Evolutionary conservation across 495 filamentous ascomycete species (phyloP).

Genomic region (Baudoinia panamericana): DNA sequence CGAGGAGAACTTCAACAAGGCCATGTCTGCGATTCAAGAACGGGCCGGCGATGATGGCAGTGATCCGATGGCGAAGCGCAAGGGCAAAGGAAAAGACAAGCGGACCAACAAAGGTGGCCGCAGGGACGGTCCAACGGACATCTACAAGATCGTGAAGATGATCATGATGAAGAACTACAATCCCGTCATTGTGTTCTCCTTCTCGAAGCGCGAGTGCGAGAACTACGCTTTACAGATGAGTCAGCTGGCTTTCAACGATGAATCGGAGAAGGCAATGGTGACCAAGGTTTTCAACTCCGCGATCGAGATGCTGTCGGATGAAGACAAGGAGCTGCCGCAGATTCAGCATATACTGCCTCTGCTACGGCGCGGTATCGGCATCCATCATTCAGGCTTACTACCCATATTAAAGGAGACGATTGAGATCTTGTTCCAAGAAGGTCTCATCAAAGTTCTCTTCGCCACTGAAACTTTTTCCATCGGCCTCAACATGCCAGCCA

Average conservation of each 20-base stretch:
- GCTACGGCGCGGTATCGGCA: constrained; percentile 80
- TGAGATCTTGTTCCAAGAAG: constrained; percentile 96
- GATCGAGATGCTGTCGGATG: constrained; percentile 76
- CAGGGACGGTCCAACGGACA: constrained; percentile 58
- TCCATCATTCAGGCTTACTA: constrained; percentile 90
- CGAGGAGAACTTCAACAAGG: constrained; percentile 92
- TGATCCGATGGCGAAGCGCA: constrained; percentile 62
- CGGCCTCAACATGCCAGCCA: constrained; percentile 96
- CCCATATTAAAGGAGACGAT: constrained; percentile 98
- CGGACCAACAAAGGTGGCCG: constrained; percentile 76
- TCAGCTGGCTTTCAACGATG: constrained; percentile 84
- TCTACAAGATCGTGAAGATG: constrained; percentile 96
- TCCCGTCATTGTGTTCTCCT: constrained; percentile 97
- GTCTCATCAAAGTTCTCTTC: constrained; percentile 92
- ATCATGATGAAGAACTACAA: constrained; percentile 94
- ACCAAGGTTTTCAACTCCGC: constrained; percentile 85
- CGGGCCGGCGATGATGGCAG: constrained; percentile 74
- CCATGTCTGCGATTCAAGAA: constrained; percentile 79
- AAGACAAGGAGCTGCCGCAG: constrained; percentile 75
- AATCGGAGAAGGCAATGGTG: constrained; percentile 93
- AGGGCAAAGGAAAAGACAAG: constrained; percentile 82
- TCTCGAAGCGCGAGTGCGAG: constrained; percentile 95
- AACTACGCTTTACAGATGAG: constrained; percentile 71
- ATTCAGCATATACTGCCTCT: constrained; percentile 85
- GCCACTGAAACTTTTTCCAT: constrained; percentile 98